Conservation (phyloP, 2,329 filamentous ascomycete genomes). For the Decorospora gaudefroyi region DNA sequence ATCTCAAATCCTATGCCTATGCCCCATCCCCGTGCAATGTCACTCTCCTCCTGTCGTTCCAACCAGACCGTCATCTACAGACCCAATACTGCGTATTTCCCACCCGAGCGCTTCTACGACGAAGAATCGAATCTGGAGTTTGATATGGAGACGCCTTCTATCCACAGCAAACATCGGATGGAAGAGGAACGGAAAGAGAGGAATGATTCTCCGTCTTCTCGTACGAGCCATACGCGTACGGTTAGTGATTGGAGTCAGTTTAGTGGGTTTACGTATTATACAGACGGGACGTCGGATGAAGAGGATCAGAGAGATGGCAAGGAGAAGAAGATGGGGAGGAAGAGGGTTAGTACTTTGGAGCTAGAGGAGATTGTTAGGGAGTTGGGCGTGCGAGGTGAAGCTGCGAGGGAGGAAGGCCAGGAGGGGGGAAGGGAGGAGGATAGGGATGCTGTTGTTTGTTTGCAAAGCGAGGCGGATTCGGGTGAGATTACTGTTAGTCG, state of each 20-base stretch:
- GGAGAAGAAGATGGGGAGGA: neutral
- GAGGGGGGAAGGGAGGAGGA: neutral
- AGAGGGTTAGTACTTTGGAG: neutral
- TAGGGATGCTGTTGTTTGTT: neutral
- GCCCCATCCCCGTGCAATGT: neutral
- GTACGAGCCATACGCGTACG: constrained; percentile 17
- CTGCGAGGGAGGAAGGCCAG: neutral
- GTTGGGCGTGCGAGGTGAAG: neutral
- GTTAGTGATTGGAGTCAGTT: constrained; percentile 31
- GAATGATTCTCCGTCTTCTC: constrained; percentile 10
- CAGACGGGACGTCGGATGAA: constrained; percentile 3
- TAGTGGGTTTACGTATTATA: constrained; percentile 25
- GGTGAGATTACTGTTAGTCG: constrained; percentile 2
- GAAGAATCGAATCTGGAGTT: constrained; percentile 33
- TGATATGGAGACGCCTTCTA: constrained; percentile 28
- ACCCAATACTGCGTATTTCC: constrained; percentile 16
- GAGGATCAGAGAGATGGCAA: neutral
- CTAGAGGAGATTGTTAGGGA: constrained; percentile 4
- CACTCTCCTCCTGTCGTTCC: constrained; percentile 12
- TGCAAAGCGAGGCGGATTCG: constrained; percentile 4
- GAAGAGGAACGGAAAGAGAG: no score
- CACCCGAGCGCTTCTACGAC: constrained; percentile 28
- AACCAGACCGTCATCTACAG: constrained; percentile 21
- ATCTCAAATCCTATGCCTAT: constrained; percentile 1
- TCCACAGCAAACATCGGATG: constrained; percentile 12